Evolutionary conservation across 2,329 filamentous ascomycete genomes (phyloP).

Genomic region (Calycina herbarum): DNA sequence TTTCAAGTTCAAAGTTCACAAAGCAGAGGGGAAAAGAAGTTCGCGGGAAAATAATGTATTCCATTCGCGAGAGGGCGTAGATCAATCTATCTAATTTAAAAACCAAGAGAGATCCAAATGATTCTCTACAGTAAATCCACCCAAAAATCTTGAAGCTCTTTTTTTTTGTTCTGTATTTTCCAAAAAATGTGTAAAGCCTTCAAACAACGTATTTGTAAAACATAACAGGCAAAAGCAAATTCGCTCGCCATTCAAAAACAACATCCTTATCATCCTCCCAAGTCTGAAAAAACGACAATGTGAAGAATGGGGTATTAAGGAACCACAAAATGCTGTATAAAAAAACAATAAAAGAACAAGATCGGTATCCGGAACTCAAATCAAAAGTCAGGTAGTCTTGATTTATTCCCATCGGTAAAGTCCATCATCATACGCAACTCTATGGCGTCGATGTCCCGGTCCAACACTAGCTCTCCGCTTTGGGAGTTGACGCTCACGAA

Average conservation of each 20-base stretch:
- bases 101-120: too few species aligned
- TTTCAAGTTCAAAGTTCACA: too few species aligned
- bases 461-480: slow-evolving; percentile 29
- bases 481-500: slow-evolving; percentile 31
- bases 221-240: too few species aligned
- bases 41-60: slow-evolving; percentile 3
- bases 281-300: neutral
- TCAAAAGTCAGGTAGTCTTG: neutral
- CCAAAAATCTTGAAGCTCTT: neutral
- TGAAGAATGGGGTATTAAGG: slow-evolving; percentile 1
- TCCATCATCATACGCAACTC: slow-evolving; percentile 36
- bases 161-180: neutral
- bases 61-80: neutral
- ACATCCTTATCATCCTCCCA: neutral
- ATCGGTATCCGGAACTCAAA: neutral
- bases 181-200: neutral
- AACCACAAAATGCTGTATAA: neutral
- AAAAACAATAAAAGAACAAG: neutral
- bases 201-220: neutral
- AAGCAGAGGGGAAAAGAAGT: neutral
- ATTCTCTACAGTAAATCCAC: too few species aligned
- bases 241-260: neutral
- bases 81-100: neutral
- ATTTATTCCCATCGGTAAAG: slow-evolving; percentile 35
- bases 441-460: slow-evolving; percentile 26